Evolutionary conservation across 2,329 filamentous ascomycete genomes (phyloP), one percentile per base, ranked within the genome.

Genomic region (Blumeriella jaapii): DNA sequence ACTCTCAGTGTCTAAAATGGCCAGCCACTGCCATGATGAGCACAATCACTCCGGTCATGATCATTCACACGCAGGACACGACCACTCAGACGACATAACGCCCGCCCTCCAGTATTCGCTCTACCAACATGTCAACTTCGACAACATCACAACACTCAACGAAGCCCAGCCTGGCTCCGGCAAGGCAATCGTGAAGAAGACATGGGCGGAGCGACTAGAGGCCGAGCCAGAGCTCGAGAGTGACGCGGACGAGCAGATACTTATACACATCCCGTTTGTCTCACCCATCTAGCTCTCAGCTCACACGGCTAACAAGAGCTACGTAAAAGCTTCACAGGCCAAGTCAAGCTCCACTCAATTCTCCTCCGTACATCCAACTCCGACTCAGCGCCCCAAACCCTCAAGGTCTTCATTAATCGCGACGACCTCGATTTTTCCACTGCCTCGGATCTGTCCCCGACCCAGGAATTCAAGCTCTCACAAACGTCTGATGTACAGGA

Each of bases 41-140:
- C 52, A 55, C 31, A 45, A 51, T 13, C 49, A 53, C 31, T 46
- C 41, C 16, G 40, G 44, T 14, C 56, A 58, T 45, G 61, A 65
- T 46, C 68, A 74, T 47, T 67, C 65, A 39, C 85, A 94, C 58
- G 85, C 93, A 57, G 62, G 66, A 45, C 86, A 95, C 58, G 86
- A 94, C 59, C 89, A 95, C 62, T 79, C 74, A 29, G 83, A 96
- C 63, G 89, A 96, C 64, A 74, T 94, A 51, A 87, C 83, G 2
- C 91, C 91, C 1, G 89, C 87, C 1, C 68, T 95, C 11, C 89
- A 96, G 60, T 80, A 78, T 51, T 85, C 86, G 26, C 76, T 98
- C 22, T 96, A 95, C 64, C 76, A 83, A 46, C 82, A 94, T 57
- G 86, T 98, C 59, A 75, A 87, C 57, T 95, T 96, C 61, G 79